These are phyloP conservation scores for Tricladium varicosporioides DNA, from an alignment of 2,329 filamentous ascomycete species.

Conservation along the genomic window DNA sequence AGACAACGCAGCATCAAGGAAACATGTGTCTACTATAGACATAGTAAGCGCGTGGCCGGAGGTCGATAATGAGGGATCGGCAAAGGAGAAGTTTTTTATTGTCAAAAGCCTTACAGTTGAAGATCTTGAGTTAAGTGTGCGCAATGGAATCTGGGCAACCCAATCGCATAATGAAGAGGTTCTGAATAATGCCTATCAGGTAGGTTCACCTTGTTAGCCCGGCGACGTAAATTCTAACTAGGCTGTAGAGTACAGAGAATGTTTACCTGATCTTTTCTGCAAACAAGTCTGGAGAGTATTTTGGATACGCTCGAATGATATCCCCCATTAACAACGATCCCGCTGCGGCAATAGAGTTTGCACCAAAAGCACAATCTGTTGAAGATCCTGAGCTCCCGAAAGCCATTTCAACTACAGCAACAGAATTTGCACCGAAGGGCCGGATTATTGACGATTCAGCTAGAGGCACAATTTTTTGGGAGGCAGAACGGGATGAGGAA, in stretches of 20 bases:
- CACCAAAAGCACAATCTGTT: conserved; percentile 58
- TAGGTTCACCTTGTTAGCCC: conserved; percentile 38
- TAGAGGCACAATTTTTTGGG: conserved; percentile 97
- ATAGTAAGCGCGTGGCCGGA: too few relatives aligned
- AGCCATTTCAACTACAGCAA: conserved; percentile 76
- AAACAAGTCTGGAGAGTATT: conserved; percentile 97
- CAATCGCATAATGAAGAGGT: conserved; percentile 88
- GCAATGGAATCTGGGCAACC: conserved; percentile 88
- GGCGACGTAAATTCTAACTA: conserved; percentile 12
- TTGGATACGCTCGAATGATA: conserved; percentile 88
- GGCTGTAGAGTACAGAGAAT: conserved; percentile 66
- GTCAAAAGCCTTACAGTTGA: conserved; percentile 90
- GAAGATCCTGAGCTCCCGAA: conserved; percentile 68
- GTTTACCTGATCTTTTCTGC: conserved; percentile 94
- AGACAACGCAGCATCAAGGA: conserved; percentile 34
- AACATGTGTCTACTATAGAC: not conserved
- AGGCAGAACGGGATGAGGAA: conserved; percentile 64
- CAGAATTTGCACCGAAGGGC: conserved; percentile 74
- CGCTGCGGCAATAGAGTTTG: conserved; percentile 65
- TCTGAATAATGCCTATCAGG: conserved; percentile 80
- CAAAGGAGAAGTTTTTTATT: conserved; percentile 79
- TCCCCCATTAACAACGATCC: conserved; percentile 81
- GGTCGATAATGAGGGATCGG: not conserved
- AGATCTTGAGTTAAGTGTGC: conserved; percentile 84
- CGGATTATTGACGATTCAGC: conserved; percentile 90